Evolutionary conservation across 169 alveolate genomes (phyloP).

Genomic region (Plasmodium adleri): DNA sequence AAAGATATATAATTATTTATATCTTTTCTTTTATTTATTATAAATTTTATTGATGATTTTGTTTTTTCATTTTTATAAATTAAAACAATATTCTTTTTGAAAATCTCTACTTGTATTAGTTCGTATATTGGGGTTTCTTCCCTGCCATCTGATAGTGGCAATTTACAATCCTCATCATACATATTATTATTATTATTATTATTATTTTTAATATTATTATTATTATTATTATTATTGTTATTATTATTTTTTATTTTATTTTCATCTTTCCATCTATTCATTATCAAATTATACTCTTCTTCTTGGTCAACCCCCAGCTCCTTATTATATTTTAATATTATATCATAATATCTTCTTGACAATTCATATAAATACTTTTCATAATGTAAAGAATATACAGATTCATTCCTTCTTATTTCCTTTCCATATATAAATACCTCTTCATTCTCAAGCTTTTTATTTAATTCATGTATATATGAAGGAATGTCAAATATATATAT

Average conservation of each 20-base stretch:
- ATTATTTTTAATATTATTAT: too few species aligned
- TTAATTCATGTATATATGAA: slow-evolving; percentile 15
- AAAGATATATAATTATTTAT: slow-evolving; percentile 8
- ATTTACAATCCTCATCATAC: too few species aligned
- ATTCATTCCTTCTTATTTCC: background rate
- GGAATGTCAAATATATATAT: slow-evolving; percentile 27
- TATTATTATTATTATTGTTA: too few species aligned
- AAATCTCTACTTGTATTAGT: background rate
- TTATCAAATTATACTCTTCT: slow-evolving; percentile 15
- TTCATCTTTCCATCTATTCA: background rate
- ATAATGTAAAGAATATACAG: slow-evolving; percentile 2
- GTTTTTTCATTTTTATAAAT: slow-evolving; percentile 17
- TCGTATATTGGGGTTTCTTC: background rate
- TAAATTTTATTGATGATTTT: background rate
- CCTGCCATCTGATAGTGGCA: too few species aligned
- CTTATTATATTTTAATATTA: slow-evolving; percentile 15
- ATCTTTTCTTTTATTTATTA: slow-evolving; percentile 17
- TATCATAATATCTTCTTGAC: slow-evolving; percentile 11
- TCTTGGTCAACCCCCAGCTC: slow-evolving; percentile 9
- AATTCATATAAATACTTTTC: slow-evolving; percentile 30
- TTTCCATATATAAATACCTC: slow-evolving; percentile 13
- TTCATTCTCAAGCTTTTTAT: background rate
- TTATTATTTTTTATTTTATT: too few species aligned
- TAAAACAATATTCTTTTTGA: slow-evolving; percentile 1
- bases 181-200: too few species aligned